Conservation (phyloP, 225 moss, liverwort and hornwort genomes). For the Straminergon stramineum region DNA sequence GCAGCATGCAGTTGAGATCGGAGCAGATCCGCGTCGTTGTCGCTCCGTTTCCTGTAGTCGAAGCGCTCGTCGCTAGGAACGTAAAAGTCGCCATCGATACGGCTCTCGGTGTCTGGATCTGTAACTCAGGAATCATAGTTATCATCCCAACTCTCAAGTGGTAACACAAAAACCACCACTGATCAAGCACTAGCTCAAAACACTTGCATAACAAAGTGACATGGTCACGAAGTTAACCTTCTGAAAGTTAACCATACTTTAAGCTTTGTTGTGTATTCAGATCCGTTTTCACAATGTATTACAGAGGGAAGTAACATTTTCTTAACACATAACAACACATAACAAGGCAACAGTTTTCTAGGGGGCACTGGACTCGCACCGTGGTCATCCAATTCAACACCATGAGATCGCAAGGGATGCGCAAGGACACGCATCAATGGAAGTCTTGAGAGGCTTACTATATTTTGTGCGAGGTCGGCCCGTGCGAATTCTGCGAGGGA, state of each 20-base stretch:
- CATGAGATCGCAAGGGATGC: neutral
- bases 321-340: neutral
- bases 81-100: neutral
- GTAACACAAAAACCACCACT: neutral
- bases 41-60: slow-evolving; percentile 26
- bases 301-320: neutral
- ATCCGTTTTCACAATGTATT: neutral
- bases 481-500: slow-evolving; percentile 57
- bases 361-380: neutral
- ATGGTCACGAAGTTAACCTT: neutral
- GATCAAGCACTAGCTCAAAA: neutral
- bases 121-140: neutral
- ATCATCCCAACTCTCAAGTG: neutral
- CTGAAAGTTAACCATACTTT: neutral
- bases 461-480: slow-evolving; percentile 16
- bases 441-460: neutral
- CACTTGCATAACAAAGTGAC: neutral
- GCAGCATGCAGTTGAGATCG: neutral
- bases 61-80: slow-evolving; percentile 32
- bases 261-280: neutral
- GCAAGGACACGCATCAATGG: neutral
- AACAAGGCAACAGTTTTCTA: neutral
- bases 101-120: slow-evolving; percentile 4
- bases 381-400: neutral
- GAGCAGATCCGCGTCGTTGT: slow-evolving; percentile 14